Percentiles rank a stretch among this genome's conserved stretches.
phyloP scores from a whole-genome alignment of 331 rosid species.

The Acacia concinna region DNA sequence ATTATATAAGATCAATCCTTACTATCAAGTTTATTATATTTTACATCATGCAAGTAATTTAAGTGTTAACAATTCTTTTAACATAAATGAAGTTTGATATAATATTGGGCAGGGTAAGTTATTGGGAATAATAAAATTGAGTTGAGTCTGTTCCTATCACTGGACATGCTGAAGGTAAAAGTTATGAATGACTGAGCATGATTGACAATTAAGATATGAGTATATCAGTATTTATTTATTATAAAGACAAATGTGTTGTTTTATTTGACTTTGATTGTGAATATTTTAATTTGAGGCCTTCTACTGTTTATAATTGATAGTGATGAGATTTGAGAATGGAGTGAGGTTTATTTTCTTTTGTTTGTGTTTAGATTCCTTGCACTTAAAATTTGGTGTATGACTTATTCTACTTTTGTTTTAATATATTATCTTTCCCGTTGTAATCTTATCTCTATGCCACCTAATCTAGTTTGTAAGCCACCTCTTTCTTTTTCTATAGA shows the following conservation, averaged over 20 bases:
- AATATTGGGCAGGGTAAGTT: conserved; percentile 94
- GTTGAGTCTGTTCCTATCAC: conserved; percentile 74
- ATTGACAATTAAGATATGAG: conserved; percentile 59
- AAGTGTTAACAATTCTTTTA: neutral
- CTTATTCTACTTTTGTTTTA: neutral
- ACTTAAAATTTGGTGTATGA: neutral
- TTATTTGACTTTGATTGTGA: conserved; percentile 1
- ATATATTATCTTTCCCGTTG: no score
- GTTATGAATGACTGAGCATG: conserved; percentile 90
- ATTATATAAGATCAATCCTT: no score
- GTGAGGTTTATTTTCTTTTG: no score
- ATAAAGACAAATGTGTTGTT: neutral
- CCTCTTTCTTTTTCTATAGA: no score
- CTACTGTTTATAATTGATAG: neutral
- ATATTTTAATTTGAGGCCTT: neutral
- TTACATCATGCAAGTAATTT: neutral
- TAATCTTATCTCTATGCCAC: no score
- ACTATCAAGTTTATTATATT: neutral
- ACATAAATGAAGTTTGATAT: no score
- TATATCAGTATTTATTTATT: neutral
- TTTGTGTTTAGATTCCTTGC: neutral
- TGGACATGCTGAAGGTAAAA: conserved; percentile 78
- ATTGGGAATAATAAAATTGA: conserved; percentile 63
- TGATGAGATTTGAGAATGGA: neutral
- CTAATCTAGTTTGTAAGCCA: no score